Base-by-base conservation (phyloP, 2,329 filamentous ascomycete genomes). In the Gaeumannomyces tritici region DNA sequence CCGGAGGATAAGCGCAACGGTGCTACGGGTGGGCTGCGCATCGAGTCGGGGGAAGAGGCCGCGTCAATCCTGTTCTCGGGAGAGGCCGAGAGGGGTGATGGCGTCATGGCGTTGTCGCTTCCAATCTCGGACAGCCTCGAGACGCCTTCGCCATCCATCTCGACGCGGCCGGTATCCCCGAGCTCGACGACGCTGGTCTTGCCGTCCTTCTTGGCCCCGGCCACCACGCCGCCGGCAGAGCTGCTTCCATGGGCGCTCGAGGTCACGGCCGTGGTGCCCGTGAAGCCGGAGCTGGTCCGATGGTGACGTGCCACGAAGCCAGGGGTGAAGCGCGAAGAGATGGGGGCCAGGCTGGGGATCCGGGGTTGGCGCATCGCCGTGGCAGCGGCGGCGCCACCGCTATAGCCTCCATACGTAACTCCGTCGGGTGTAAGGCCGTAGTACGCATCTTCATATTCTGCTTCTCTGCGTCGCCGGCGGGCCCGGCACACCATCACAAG, bases 361-460 rank as follows among this genome's bases (percentile, higher is more conserved):
- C 59, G 59, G 47, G 59, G 59, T 15, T 61, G 59, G 27, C 59
- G 59, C 24, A 61, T 55, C 27, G 24, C 12, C 21, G 12, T 12
- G 26, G 28, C 55, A 6, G 55, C 26, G 7, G 55, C 12, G n/a
- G 55, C n/a, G 26, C 7, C 55, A 29, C 56, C 56, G 15, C 56
- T 33, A 21, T 61, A 47, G 12, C 60, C 76, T 1, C 74, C 71
- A 3, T 62, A 62, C 2, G 51, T 47, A 63, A 66, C 58, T 60
- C 64, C 62, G 55, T 69, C 66, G 4, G 65, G 42, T 51, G 76
- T 77, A 9, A 55, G 3, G 66, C 74, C 75, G 66, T 76, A 78
- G 69, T 75, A 78, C 21, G 69, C 63, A 64, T 80, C 78, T 13
- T 64, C 66, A 28, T 64, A 63, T 15, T 60, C 59, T n/a, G 60